Base-by-base conservation (phyloP, 371 early-diverging fungal species). In the Furculomyces boomerangus region DNA sequence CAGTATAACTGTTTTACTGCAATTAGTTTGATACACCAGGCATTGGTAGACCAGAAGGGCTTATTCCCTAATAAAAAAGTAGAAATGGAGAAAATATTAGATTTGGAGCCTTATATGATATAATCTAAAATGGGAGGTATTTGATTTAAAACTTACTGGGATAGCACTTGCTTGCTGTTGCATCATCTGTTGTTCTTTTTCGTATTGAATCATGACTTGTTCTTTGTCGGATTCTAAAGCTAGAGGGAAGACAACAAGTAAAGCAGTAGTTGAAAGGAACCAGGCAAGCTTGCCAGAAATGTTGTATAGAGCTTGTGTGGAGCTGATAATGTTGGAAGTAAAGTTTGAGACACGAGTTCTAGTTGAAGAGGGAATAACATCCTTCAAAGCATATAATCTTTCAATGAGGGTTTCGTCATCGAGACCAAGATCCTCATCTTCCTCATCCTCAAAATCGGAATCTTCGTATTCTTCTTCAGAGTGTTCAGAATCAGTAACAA, bases 201-300 rank as follows among this genome's bases (percentile, higher is more conserved):
- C 86, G 67, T 80, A 82, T 67, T 82, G 80, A 64, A 77, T 73
- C 71, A 86, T 71, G 53, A 80, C 79, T 61, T 80, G 78, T 44
- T 82, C 83, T 51, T 80, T 79, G 64, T 84, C 85, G 30, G 81
- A 69, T 65, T 82, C 85, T 49, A 82, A 65, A 35, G 78, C 80
- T 50, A 83, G 70, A 27, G 84, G 84, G 49, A 88, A 67, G 30
- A 89, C 77, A 45, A 83, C 68, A 27, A 83, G 71, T 30, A 90
- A 62, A 62, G 83, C 84, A 50, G 78, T 78, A 8, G 85, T 86
- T 24, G 84, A 79, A 14, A 84, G 65, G n/a, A 86, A 79, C 87
- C 87, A 86, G 25, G 81, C 81, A 37, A 79, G 69, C 69, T 81
- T 81, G 40, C 85, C 85, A 24, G 77, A 69, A 65, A 83, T 72